Percentiles rank a stretch among this genome's conserved stretches.
phyloP scores from a whole-genome alignment of 108 stramenopile genomes.

The Skeletonema tropicum region DNA sequence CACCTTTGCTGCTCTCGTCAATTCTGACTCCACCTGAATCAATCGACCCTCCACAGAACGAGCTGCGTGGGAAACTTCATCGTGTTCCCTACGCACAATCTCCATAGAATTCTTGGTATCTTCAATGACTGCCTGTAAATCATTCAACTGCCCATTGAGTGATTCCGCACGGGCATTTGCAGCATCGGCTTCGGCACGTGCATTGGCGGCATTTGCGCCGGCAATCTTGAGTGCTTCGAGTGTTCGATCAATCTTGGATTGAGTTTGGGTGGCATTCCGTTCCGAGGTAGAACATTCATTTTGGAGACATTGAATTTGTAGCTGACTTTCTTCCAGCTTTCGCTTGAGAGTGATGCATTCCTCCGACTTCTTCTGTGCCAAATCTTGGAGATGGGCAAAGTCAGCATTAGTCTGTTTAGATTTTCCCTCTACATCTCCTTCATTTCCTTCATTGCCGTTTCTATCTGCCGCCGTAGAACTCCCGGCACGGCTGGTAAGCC shows the following conservation, averaged over 20 bases:
- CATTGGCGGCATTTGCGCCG: slow-evolving; percentile 55
- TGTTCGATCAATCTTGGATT: slow-evolving; percentile 58
- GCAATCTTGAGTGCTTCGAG: slow-evolving; percentile 65
- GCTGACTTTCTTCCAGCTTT: slow-evolving; percentile 61
- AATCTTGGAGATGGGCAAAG: slow-evolving; percentile 25
- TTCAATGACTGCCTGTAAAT: slow-evolving; percentile 55
- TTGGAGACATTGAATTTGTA: slow-evolving; percentile 47
- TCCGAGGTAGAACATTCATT: slow-evolving; percentile 50
- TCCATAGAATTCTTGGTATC: slow-evolving; percentile 61
- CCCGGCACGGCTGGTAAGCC: slow-evolving; percentile 19
- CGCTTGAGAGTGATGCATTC: slow-evolving; percentile 57
- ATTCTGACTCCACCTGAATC: slow-evolving; percentile 59
- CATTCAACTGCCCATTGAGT: slow-evolving; percentile 51
- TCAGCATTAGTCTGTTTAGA: slow-evolving; percentile 5
- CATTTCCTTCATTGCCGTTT: slow-evolving; percentile 8
- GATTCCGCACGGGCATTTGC: slow-evolving; percentile 61
- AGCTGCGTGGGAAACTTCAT: slow-evolving; percentile 51
- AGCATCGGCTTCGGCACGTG: slow-evolving; percentile 77
- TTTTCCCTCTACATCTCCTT: slow-evolving; percentile 17
- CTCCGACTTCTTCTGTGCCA: slow-evolving; percentile 52
- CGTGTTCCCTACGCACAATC: slow-evolving; percentile 57
- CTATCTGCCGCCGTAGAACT: slow-evolving; percentile 4
- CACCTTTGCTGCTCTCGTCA: slow-evolving; percentile 43
- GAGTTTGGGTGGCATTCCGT: slow-evolving; percentile 39
- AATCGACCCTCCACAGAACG: slow-evolving; percentile 51